Percentiles rank a stretch among this genome's conserved stretches.
phyloP scores from a whole-genome alignment of 345 rosid genomes.

The Cardiospermum halicacabum region DNA sequence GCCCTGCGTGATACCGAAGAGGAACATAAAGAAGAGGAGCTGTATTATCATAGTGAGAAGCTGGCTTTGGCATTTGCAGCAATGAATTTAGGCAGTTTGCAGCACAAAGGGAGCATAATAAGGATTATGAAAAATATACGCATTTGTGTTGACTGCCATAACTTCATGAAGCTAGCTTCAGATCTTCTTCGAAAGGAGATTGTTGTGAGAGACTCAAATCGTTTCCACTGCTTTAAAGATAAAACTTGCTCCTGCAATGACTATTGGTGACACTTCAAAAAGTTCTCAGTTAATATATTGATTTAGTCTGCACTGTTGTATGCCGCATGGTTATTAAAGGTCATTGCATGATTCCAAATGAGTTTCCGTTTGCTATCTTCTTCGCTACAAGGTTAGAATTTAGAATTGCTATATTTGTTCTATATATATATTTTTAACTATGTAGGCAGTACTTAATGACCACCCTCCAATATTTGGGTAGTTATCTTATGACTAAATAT shows the following conservation, averaged over 20 bases:
- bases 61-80: constrained; percentile 66
- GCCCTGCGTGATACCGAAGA: constrained; percentile 66
- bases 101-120: constrained; percentile 25
- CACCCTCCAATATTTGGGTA: neutral
- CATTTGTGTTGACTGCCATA: constrained; percentile 83
- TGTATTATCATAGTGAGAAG: constrained; percentile 75
- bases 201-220: constrained; percentile 71
- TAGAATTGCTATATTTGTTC: too few species aligned
- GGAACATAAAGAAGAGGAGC: constrained; percentile 73
- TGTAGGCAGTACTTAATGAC: neutral
- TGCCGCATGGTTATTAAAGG: neutral
- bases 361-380: too few species aligned
- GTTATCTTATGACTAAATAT: neutral
- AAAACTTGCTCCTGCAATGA: constrained; percentile 70
- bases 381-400: too few species aligned
- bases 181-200: constrained; percentile 59
- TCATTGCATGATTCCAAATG: neutral
- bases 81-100: constrained; percentile 33
- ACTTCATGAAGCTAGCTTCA: constrained; percentile 83
- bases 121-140: constrained; percentile 77
- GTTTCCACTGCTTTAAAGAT: constrained; percentile 74
- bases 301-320: neutral
- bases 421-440: too few species aligned
- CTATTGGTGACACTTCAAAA: constrained; percentile 50
- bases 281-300: neutral